Evolutionary conservation across 1,139 yeast species (phyloP).

Genomic region (Scheffersomyces titani): DNA sequence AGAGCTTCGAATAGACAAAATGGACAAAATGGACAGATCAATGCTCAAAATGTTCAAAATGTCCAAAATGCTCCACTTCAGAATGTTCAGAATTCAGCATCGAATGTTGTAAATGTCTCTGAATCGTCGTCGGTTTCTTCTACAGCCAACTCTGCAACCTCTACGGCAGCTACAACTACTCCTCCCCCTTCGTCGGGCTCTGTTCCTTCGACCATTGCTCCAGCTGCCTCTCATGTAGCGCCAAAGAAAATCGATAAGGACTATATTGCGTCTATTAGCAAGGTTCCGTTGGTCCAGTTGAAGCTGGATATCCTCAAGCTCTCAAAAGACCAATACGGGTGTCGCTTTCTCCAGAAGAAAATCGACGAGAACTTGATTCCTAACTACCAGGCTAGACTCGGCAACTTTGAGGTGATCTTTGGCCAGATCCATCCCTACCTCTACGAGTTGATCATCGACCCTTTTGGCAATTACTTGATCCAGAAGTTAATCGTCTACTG

Average conservation of each 20-base stretch:
- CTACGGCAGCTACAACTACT: conserved; percentile 3
- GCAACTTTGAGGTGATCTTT: conserved; percentile 45
- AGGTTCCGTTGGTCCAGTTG: conserved; percentile 38
- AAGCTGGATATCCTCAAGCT: conserved; percentile 36
- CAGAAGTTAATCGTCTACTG: conserved; percentile 36
- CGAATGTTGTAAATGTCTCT: neutral
- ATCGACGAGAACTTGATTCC: conserved; percentile 42
- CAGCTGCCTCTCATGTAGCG: neutral
- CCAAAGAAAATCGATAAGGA: conserved; percentile 42
- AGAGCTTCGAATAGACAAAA: neutral
- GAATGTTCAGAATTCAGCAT: neutral
- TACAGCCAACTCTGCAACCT: conserved; percentile 5
- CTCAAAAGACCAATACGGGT: conserved; percentile 51
- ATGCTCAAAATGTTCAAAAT: neutral
- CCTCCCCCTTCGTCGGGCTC: conserved; percentile 1
- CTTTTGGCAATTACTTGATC: conserved; percentile 29
- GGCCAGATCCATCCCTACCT: conserved; percentile 38
- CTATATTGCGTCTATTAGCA: conserved; percentile 37
- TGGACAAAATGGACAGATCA: neutral
- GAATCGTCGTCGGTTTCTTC: neutral
- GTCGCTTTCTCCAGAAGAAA: conserved; percentile 48
- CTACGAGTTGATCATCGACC: conserved; percentile 48
- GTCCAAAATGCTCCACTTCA: neutral
- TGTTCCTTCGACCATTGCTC: neutral
- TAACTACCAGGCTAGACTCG: conserved; percentile 29